phyloP scores from a whole-genome alignment of 371 early-diverging fungal genomes.

The Rhizopus delemar region DNA sequence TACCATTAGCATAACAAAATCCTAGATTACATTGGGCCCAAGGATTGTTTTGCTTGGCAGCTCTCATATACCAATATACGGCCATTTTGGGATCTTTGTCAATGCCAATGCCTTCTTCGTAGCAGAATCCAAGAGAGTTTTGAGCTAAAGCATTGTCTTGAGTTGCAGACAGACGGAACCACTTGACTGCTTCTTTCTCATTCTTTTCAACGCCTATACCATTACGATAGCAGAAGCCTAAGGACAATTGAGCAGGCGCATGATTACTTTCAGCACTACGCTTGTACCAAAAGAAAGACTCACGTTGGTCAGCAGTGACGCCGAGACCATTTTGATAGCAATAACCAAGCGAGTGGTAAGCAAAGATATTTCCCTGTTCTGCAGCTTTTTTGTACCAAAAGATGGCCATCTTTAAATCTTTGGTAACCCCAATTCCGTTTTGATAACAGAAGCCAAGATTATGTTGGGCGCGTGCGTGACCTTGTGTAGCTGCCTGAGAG shows the following conservation, averaged over 20 bases:
- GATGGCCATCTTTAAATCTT: constrained; percentile 66
- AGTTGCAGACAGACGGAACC: constrained; percentile 67
- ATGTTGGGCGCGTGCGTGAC: constrained; percentile 81
- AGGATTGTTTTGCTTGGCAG: constrained; percentile 65
- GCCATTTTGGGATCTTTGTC: constrained; percentile 55
- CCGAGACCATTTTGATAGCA: constrained; percentile 91
- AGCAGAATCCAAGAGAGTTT: constrained; percentile 85
- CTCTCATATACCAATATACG: constrained; percentile 61
- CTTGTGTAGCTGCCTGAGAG: constrained; percentile 73
- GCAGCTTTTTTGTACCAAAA: constrained; percentile 75
- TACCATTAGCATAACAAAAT: constrained; percentile 70
- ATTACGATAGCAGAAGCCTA: constrained; percentile 85
- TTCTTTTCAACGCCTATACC: constrained; percentile 73
- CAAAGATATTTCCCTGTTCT: constrained; percentile 75
- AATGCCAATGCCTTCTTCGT: constrained; percentile 74
- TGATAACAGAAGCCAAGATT: constrained; percentile 89
- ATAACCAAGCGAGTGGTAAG: constrained; percentile 84
- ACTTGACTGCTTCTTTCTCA: constrained; percentile 65
- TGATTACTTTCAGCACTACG: constrained; percentile 65
- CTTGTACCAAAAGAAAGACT: constrained; percentile 80
- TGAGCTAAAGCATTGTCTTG: constrained; percentile 78
- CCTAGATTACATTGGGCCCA: constrained; percentile 77
- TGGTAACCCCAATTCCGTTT: constrained; percentile 74
- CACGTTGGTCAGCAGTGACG: constrained; percentile 53
- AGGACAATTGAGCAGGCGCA: constrained; percentile 72